Evolutionary conservation across 208 protist species (phyloP), one percentile per base, ranked within the genome.

Genomic region (Trypanosomatidae sp.): DNA sequence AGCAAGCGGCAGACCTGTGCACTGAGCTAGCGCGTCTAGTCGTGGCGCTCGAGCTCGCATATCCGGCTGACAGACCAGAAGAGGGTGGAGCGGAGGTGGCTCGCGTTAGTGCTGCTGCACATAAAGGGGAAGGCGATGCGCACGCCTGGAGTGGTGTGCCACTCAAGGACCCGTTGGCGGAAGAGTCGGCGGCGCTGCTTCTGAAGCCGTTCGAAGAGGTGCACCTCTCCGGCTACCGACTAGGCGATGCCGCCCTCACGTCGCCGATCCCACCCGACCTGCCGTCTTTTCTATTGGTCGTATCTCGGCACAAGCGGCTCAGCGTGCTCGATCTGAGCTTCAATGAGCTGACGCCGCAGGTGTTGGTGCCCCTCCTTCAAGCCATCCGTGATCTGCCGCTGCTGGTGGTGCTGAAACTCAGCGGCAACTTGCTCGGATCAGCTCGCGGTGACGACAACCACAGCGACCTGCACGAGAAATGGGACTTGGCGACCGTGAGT

Each of bases 371-470:
- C 49, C 84, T 93, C 30, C 43, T 82, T 36, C 15, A 69, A 1
- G 67, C 75, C 0, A 17, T 81, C 2, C 46, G 64, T 13, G 15
- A 17, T 3, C 66, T 76, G 30, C 79, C 82, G 19, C 47, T 74
- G 25, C 78, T 94, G 33, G 60, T 62, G 13, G 74, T 76, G 28
- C 76, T 94, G 59, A 84, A 81, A 43, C 77, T 94, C 1, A 83
- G 81, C 15, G 90, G 90, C 15, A 94, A 94, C 71, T 9, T 69
- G 28, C 72, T 89, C 55, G 89, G 89, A 39, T 62, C 53, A 39
- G 53, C 53, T 15, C 13, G 50, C 52, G 33, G 49, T 9, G 36
- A 30, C 28, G 36, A 44, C 9, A 41, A 50, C 68, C 10, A n/a
- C 7, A 55, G 4, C 82, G 64, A 71, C 71, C 7, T 25, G 28